A percentile compares a stretch with the other conserved stretches of the same genome.
Conservation (phyloP, 176 grass and related monocot species). For the Tuctoria greenei region DNA sequence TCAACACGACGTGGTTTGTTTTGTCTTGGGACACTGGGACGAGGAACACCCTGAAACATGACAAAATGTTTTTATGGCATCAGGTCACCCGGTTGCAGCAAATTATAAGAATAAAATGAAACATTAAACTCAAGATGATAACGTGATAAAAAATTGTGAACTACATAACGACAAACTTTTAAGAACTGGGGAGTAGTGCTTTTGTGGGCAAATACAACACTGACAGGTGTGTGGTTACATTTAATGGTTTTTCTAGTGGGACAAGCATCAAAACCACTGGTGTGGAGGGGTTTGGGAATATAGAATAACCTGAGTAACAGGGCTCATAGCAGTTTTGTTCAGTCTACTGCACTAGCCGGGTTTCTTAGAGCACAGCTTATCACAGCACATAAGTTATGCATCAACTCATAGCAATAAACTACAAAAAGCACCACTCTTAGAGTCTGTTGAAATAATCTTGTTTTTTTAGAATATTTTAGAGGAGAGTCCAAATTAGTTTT, state of each 20-base stretch:
- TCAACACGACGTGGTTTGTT: conserved; percentile 89
- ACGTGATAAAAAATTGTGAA: no score
- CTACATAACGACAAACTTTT: no score
- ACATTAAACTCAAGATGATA: neutral
- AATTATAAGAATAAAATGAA: neutral
- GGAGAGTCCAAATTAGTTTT: no score
- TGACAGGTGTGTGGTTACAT: neutral
- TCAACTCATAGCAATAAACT: neutral
- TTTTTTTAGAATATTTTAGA: no score
- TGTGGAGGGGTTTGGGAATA: neutral
- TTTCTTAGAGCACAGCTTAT: neutral
- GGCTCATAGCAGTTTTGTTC: conserved; percentile 4
- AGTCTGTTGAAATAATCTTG: no score
- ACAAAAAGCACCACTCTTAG: neutral
- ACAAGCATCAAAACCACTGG: neutral
- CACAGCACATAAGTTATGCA: neutral
- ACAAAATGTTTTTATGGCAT: conserved; percentile 6
- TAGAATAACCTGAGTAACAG: neutral
- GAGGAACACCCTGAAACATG: conserved; percentile 69
- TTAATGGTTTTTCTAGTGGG: neutral
- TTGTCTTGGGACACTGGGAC: conserved; percentile 56
- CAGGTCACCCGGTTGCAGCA: neutral
- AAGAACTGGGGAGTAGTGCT: no score
- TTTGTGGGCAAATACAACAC: neutral
- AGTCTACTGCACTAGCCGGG: neutral